A percentile compares a stretch with the other conserved stretches of the same genome.
Conservation (phyloP, 106 monocot genomes). For the Dendrobium chrysotoxum region DNA sequence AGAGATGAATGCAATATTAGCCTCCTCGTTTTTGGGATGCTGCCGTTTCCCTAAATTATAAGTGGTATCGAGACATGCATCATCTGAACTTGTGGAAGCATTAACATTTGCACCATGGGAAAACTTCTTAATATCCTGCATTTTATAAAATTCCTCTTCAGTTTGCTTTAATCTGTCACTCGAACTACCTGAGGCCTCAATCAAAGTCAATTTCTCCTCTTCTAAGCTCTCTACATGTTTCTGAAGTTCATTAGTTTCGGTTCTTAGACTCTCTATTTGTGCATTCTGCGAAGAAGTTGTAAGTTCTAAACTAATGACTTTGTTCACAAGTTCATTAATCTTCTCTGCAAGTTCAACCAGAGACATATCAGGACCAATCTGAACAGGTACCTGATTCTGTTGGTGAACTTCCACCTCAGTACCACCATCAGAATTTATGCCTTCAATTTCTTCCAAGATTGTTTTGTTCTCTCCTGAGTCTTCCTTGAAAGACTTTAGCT, state of each 20-base stretch:
- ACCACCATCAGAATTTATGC: neutral
- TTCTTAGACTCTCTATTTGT: slow-evolving; percentile 37
- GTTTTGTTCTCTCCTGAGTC: neutral
- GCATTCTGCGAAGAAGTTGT: slow-evolving; percentile 46
- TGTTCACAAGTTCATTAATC: slow-evolving; percentile 54
- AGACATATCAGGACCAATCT: slow-evolving; percentile 29
- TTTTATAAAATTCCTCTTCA: slow-evolving; percentile 32
- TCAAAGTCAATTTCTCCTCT: slow-evolving; percentile 22
- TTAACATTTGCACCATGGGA: slow-evolving; percentile 13
- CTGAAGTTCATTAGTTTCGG: slow-evolving; percentile 27
- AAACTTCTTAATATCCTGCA: slow-evolving; percentile 22
- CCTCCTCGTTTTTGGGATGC: slow-evolving; percentile 4
- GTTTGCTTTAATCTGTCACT: slow-evolving; percentile 27
- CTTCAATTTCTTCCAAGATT: slow-evolving; percentile 7
- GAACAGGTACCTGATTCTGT: slow-evolving; percentile 25
- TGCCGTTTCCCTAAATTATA: slow-evolving; percentile 18
- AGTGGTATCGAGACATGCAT: slow-evolving; percentile 14
- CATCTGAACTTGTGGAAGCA: slow-evolving; percentile 19
- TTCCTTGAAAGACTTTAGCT: slow-evolving; percentile 19
- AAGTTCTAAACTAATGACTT: slow-evolving; percentile 45
- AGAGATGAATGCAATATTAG: neutral
- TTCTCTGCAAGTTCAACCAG: slow-evolving; percentile 52
- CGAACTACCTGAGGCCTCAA: slow-evolving; percentile 15
- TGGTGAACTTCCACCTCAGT: neutral
- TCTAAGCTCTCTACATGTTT: slow-evolving; percentile 27